phyloP scores from a whole-genome alignment of 306 rosid species.

The Bauhinia variegata region DNA sequence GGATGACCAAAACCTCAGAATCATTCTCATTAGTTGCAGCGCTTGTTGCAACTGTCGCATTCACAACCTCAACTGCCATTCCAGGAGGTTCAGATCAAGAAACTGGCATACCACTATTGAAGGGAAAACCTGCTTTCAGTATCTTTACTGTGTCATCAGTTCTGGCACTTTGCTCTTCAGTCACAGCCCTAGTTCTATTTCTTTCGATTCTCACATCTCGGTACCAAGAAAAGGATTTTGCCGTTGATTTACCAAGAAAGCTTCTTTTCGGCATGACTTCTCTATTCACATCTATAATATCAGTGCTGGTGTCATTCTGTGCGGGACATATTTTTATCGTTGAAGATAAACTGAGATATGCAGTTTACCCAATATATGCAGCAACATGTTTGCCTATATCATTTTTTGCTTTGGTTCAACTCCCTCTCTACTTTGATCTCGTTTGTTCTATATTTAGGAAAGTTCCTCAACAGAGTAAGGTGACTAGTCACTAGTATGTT shows the following conservation, averaged over 20 bases:
- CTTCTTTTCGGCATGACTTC: conserved; percentile 53
- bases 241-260: conserved; percentile 46
- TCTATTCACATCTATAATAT: conserved; percentile 46
- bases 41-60: conserved; percentile 65
- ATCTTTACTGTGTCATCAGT: conserved; percentile 50
- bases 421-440: conserved; percentile 53
- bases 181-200: conserved; percentile 49
- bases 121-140: conserved; percentile 40
- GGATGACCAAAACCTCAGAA: conserved; percentile 57
- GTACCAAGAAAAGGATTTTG: conserved; percentile 54
- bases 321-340: conserved; percentile 46
- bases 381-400: conserved; percentile 48
- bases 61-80: conserved; percentile 57
- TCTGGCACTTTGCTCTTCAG: conserved; percentile 60
- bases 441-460: conserved; percentile 37
- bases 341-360: conserved; percentile 25
- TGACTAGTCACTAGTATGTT: background rate
- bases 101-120: conserved; percentile 44
- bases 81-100: conserved; percentile 54
- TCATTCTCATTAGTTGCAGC: conserved; percentile 71
- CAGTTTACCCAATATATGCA: conserved; percentile 49
- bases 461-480: conserved; percentile 56
- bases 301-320: conserved; percentile 48
- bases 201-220: conserved; percentile 53
- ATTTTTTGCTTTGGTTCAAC: conserved; percentile 48